Base-by-base conservation (phyloP, 306 rosid species). In the Vigna unguiculata region DNA sequence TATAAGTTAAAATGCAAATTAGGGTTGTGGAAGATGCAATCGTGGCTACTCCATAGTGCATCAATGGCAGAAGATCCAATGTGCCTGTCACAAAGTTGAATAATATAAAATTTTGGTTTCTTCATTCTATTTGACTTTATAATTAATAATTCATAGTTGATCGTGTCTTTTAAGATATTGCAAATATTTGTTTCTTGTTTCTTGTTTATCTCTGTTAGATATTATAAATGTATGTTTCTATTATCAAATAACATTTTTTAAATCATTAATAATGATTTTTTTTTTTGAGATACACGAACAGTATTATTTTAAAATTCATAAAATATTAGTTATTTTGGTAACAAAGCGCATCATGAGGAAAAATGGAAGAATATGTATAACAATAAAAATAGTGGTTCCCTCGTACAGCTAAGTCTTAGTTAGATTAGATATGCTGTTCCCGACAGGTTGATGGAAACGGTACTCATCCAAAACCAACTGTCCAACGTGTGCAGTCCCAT, bases 401-500 rank as follows among this genome's bases (percentile, higher is more conserved):
- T 69, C 15, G 81, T 28, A 76, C 81, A 81, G 85, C 81, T 81
- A 69, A 76, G 69, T 5, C 2, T 19, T 16, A 30, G 17, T 21
- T 55, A 19, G 71, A 80, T 21, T 55, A 19, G 76, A 81, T 73
- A 68, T 15, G 15, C 6, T 0, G 30, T 34, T 9, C n/a, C 14
- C 55, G 74, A 66, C 67, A 77, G 15, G 0, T 24, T 40, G 20
- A 34, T 63, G 19, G 14, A 25, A 16, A 43, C 74, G 20, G 58
- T 24, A 65, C 45, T 24, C 46, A 28, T 69, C 51, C 38, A 19
- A 25, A 69, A 28, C 62, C n/a, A 46, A 45, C 55, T 41, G 7
- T 54, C 17, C 48, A 7, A 41, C 47, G 16, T 47, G 71, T 19
- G 1, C 71, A 25, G 36, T 46, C 19, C 6, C 55, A 10, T 65